Evolutionary conservation across 1,284 basidiomycete species (phyloP), one percentile per base, ranked within the genome.

Genomic region (Ustilago sp.): DNA sequence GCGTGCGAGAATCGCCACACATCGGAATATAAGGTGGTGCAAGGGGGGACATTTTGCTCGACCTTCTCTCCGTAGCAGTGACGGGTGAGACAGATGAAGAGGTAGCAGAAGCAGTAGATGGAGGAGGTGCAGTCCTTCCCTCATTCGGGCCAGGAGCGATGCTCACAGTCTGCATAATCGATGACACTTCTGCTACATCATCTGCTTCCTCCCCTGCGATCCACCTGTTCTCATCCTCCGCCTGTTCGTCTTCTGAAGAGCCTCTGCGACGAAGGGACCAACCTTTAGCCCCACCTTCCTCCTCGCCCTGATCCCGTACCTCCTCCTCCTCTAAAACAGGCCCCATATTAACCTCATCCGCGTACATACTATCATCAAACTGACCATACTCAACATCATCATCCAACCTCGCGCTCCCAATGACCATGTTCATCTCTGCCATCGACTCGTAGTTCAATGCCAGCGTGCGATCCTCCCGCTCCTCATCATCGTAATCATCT

Each of bases 371-470:
- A 19, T 77, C 74, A 47, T 77, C 69, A 28, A 63, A 65, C 41
- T 66, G 66, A 13, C 61, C 63, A 41, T 57, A 55, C 34, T 68
- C 68, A 31, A 54, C 68, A 34, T 74, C 65, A 17, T 74, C 63
- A 41, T 79, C 73, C 36, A 80, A 43, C 8, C 59, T 68, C 1
- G 81, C 68, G 11, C 78, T 80, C 12, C 80, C 80, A 34, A 83
- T 74, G 36, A 83, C 80, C 65, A 81, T 66, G 52, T 83, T 77
- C 52, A 83, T 77, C 61, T 83, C 82, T 36, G 77, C 77, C 51
- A 81, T 73, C 31, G 80, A 82, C 48, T 83, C 82, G 34, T 83
- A 80, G 52, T 83, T 83, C 52, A 83, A 59, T 32, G 51, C 65
- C 39, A 82, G 56, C 1, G 74, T 79, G n/a, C 68, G 55, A 35